Conservation (phyloP, 495 filamentous ascomycete genomes). For the Talaromyces trachyspermus region DNA sequence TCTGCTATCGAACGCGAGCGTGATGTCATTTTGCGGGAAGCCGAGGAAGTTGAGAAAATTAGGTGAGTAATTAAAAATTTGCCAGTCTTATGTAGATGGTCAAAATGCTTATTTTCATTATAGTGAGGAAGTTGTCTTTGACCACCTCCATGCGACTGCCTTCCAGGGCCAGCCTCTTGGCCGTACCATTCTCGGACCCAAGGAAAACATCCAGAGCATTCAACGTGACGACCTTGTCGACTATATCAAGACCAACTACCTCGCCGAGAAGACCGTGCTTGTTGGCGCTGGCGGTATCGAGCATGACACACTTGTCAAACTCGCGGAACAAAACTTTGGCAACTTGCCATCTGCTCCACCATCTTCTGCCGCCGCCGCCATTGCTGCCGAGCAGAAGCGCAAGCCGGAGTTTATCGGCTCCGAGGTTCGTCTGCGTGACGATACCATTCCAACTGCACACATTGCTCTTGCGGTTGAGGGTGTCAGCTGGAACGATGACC, state of each 20-base stretch:
- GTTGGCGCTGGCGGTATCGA: slow-evolving; percentile 92
- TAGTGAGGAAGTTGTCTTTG: slow-evolving; percentile 98
- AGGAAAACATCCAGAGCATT: slow-evolving; percentile 97
- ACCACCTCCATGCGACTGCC: slow-evolving; percentile 97
- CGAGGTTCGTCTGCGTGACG: slow-evolving; percentile 88
- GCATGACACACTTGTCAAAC: slow-evolving; percentile 85
- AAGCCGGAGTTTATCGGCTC: slow-evolving; percentile 94
- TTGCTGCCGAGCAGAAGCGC: slow-evolving; percentile 65
- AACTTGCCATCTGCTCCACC: slow-evolving; percentile 63
- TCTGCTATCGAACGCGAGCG: slow-evolving; percentile 92
- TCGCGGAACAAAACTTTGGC: slow-evolving; percentile 95
- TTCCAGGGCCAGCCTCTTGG: slow-evolving; percentile 94
- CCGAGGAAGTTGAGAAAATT: slow-evolving; percentile 95
- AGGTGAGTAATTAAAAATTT: neutral
- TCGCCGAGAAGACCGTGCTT: slow-evolving; percentile 97
- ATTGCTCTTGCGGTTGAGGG: slow-evolving; percentile 98
- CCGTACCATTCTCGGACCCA: slow-evolving; percentile 94
- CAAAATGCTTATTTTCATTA: too few species aligned
- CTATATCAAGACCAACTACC: slow-evolving; percentile 99
- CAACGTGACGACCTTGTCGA: slow-evolving; percentile 76
- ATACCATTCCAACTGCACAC: slow-evolving; percentile 91
- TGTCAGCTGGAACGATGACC: slow-evolving; percentile 97
- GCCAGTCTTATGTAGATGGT: slow-evolving; percentile 1
- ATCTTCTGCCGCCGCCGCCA: slow-evolving; percentile 56
- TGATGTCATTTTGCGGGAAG: slow-evolving; percentile 96